Evolutionary conservation across 257 asterid species (phyloP), one percentile per base, ranked within the genome.

Genomic region (Ballota nigra): DNA sequence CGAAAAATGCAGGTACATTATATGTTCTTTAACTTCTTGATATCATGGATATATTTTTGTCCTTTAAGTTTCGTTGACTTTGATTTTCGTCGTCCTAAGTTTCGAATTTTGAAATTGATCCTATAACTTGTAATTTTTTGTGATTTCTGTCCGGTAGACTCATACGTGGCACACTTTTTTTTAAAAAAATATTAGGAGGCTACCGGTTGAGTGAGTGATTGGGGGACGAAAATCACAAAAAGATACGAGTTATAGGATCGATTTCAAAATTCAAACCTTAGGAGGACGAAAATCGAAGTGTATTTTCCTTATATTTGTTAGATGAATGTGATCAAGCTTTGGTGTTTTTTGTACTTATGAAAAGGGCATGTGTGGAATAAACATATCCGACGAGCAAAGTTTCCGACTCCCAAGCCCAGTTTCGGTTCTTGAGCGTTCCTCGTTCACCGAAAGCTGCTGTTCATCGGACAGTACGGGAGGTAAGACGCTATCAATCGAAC

Each of bases 401-500:
- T 75, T 72, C 38, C 82, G 75, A 66, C 78, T 73, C 63, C 89
- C 86, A 55, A 84, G 89, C 60, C 89, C 92, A n/a, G 73, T 82
- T 71, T 84, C 92, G 43, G 86, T 84, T 80, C 81, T 84, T 13
- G 87, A 82, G 41, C 80, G 64, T 18, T 82, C 84, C 58, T 78
- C 82, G 5, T 34, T 72, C 49, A 63, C 76, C 1, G 85, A 80
- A 26, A 86, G 85, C 63, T 79, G 78, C 78, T 79, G 77, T 64
- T 86, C 92, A 53, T 72, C 86, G 8, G 80, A 80, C 13, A 79
- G 81, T 69, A 78, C 83, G 19, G 89, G 72, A 81, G 93, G 97
- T 90, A 79, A 74, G 75, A 65, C n/a, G 63, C 23, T 7, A 16
- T 22, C 64, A 29, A 8, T 60, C 29, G 7, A 15, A 43, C 18